Percentiles rank a stretch among this genome's conserved stretches.
Evolutionary conservation across 148 eudicot species (phyloP).

Genomic region (Tetragonia tetragonoides): DNA sequence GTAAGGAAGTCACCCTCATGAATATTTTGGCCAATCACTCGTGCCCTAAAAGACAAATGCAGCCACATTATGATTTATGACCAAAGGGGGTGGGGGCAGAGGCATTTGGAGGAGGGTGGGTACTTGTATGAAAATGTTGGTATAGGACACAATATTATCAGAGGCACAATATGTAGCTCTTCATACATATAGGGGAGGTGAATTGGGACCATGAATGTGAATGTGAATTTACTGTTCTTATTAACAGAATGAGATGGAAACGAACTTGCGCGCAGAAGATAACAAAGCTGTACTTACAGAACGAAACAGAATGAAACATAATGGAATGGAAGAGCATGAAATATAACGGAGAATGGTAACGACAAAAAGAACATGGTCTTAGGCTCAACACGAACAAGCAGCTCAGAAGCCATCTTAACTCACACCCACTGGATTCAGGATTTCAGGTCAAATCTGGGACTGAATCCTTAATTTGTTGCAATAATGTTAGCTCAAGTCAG

Average conservation of each 20-base stretch:
- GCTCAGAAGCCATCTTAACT: background rate
- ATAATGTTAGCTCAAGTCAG: too few relatives aligned
- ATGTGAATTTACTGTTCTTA: too few relatives aligned
- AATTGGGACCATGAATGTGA: background rate
- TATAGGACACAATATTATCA: background rate
- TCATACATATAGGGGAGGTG: background rate
- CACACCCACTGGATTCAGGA: background rate
- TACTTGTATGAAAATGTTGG: background rate
- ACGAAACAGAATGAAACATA: too few relatives aligned
- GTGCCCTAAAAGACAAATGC: conserved; percentile 4
- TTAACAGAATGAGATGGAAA: too few relatives aligned
- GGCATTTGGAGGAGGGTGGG: background rate
- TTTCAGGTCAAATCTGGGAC: background rate
- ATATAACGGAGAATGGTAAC: too few relatives aligned
- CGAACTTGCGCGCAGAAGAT: too few relatives aligned
- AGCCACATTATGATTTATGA: background rate
- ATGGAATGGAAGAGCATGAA: too few relatives aligned
- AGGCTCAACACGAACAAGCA: background rate
- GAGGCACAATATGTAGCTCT: background rate
- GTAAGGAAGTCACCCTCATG: conserved; percentile 4
- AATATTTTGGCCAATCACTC: background rate
- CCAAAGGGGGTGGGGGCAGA: too few relatives aligned
- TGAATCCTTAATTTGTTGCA: too few relatives aligned
- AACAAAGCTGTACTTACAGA: too few relatives aligned
- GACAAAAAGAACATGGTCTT: too few relatives aligned